These are phyloP conservation scores for Linaria vulgaris DNA, from an alignment of 257 asterid genomes.

Conservation along the genomic window DNA sequence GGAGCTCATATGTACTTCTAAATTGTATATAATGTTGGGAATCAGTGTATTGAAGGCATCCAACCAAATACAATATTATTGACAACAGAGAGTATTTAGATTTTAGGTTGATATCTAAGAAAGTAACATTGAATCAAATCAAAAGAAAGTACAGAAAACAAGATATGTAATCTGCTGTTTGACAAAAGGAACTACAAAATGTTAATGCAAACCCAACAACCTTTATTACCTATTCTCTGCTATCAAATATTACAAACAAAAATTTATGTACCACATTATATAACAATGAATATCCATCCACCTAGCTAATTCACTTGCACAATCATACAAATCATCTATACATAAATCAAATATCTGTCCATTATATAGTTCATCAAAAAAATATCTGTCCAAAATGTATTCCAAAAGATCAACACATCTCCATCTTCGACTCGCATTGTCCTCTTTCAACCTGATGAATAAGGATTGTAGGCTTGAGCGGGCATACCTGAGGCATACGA, in stretches of 20 bases:
- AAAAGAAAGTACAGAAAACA: no score
- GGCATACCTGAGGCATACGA: slow-evolving; percentile 51
- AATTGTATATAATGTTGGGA: no score
- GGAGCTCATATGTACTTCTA: no score
- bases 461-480: slow-evolving; percentile 48
- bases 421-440: slow-evolving; percentile 5
- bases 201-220: slow-evolving; percentile 8
- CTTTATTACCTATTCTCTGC: slow-evolving; percentile 19
- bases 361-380: background rate
- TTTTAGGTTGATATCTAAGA: no score
- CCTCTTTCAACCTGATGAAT: slow-evolving; percentile 36
- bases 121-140: no score
- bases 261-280: slow-evolving; percentile 33
- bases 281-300: slow-evolving; percentile 37
- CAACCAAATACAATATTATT: no score
- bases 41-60: no score
- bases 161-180: background rate
- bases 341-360: slow-evolving; percentile 14
- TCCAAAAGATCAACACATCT: slow-evolving; percentile 13
- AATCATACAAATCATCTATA: slow-evolving; percentile 29
- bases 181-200: background rate
- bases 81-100: no score
- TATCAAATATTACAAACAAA: background rate
- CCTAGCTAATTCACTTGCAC: slow-evolving; percentile 31
- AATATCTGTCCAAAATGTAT: slow-evolving; percentile 16